A percentile compares a stretch with the other conserved stretches of the same genome.
Conservation (phyloP, 441 rosid species). For the Erysimum pusillum region DNA sequence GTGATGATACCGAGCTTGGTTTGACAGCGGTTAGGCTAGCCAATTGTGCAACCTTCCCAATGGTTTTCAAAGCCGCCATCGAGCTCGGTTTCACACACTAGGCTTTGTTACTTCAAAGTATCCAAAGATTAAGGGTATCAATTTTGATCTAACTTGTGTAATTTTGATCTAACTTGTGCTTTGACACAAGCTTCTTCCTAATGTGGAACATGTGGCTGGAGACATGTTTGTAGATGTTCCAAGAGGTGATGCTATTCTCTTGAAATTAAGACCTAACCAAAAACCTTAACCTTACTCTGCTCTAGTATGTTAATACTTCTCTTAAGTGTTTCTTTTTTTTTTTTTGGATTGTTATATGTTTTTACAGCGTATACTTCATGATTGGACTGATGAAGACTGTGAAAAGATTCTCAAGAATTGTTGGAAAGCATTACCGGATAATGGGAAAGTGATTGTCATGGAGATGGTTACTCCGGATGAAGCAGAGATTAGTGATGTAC, state of each 20-base stretch:
- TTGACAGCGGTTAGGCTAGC: too few species aligned
- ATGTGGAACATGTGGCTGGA: slow-evolving; percentile 54
- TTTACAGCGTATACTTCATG: slow-evolving; percentile 51
- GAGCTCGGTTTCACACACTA: neutral
- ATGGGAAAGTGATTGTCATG: slow-evolving; percentile 55
- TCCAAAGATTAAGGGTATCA: slow-evolving; percentile 45
- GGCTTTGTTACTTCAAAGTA: slow-evolving; percentile 41
- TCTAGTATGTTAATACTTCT: neutral
- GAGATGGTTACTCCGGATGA: slow-evolving; percentile 46
- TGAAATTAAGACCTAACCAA: slow-evolving; percentile 46
- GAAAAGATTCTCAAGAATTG: slow-evolving; percentile 57
- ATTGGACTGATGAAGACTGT: slow-evolving; percentile 57
- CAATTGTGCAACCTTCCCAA: too few species aligned
- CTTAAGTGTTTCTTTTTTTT: neutral
- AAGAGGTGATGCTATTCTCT: slow-evolving; percentile 60
- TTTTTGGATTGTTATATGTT: neutral
- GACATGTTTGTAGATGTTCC: slow-evolving; percentile 54
- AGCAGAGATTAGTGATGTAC: slow-evolving; percentile 29
- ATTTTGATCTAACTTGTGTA: slow-evolving; percentile 48
- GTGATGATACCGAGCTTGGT: too few species aligned
- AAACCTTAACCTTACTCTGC: neutral
- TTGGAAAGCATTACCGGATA: slow-evolving; percentile 46
- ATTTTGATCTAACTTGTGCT: slow-evolving; percentile 47
- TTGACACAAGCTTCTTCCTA: slow-evolving; percentile 41
- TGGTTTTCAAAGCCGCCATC: too few species aligned